Conservation (phyloP, 257 asterid genomes). For the Ocimum tenuiflorum region DNA sequence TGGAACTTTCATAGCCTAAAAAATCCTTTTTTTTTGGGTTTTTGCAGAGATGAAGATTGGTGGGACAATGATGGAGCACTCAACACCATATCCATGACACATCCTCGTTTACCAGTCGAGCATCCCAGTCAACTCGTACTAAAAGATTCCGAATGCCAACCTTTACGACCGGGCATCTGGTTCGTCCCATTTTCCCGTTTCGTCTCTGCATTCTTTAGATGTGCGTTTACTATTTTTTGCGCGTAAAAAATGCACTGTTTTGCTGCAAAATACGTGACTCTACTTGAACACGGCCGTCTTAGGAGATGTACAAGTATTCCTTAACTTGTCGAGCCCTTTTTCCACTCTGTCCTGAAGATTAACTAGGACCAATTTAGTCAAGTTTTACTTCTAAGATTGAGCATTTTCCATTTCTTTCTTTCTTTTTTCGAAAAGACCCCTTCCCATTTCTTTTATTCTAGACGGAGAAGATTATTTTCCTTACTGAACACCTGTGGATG, state of each 20-base stretch:
- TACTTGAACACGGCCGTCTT: not conserved
- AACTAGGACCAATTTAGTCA: no score
- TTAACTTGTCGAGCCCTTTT: no score
- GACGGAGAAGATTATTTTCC: no score
- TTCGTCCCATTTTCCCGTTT: slow-evolving; percentile 24
- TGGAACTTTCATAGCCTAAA: no score
- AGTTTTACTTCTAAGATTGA: no score
- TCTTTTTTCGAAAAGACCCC: no score
- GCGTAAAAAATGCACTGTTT: no score
- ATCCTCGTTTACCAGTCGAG: slow-evolving; percentile 86
- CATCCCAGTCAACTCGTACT: slow-evolving; percentile 61
- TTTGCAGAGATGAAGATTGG: slow-evolving; percentile 89
- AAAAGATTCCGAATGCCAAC: slow-evolving; percentile 84
- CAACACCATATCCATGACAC: slow-evolving; percentile 96
- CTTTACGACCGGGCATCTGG: slow-evolving; percentile 91
- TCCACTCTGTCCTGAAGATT: no score
- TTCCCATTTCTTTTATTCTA: no score
- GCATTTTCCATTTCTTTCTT: no score
- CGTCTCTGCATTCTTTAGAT: not conserved
- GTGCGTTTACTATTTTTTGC: not conserved
- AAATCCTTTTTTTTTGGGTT: not conserved
- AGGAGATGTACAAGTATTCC: no score
- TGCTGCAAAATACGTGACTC: not conserved
- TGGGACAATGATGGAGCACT: slow-evolving; percentile 99
- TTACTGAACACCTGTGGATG: not conserved